Evolutionary conservation across 1,284 basidiomycete genomes (phyloP).

Genomic region (Leccinum subrobustum): DNA sequence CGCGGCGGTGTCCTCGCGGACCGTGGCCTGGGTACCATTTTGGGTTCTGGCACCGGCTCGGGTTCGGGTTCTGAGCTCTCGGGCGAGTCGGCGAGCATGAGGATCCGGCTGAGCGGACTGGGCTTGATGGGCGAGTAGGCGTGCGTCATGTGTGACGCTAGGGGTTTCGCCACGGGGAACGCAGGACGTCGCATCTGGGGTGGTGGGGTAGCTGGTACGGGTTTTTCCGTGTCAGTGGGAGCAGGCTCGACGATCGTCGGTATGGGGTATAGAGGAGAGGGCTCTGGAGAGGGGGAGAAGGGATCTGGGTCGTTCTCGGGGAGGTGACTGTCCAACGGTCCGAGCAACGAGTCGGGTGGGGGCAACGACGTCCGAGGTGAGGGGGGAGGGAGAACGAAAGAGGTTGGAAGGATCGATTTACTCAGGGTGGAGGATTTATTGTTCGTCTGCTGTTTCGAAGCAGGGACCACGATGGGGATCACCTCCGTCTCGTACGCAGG

Average conservation of each 20-base stretch:
- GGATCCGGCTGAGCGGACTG: conserved; percentile 71
- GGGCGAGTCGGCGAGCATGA: conserved; percentile 66
- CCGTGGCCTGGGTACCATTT: background rate
- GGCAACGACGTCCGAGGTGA: conserved; percentile 63
- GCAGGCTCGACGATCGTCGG: conserved; percentile 22
- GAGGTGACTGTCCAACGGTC: conserved; percentile 10
- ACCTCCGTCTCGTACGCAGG: conserved; percentile 70
- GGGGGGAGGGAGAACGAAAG: conserved; percentile 71
- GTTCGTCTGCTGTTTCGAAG: conserved; percentile 27
- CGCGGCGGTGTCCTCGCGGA: background rate
- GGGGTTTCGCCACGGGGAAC: conserved; percentile 69
- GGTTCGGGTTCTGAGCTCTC: conserved; percentile 36
- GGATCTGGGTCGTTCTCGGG: conserved; percentile 6
- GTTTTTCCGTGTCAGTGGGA: background rate
- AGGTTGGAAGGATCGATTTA: conserved; percentile 50
- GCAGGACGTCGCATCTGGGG: conserved; percentile 16
- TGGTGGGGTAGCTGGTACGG: background rate
- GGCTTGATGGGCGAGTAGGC: conserved; percentile 77
- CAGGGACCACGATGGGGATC: conserved; percentile 40
- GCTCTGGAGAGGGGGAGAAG: background rate
- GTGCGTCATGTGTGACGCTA: conserved; percentile 65
- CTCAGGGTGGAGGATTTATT: conserved; percentile 19
- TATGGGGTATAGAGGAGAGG: conserved; percentile 4
- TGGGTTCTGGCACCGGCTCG: background rate
- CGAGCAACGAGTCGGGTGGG: conserved; percentile 26